Conservation (phyloP, 371 early-diverging fungal species). For the Rhizopus arrhizus region DNA sequence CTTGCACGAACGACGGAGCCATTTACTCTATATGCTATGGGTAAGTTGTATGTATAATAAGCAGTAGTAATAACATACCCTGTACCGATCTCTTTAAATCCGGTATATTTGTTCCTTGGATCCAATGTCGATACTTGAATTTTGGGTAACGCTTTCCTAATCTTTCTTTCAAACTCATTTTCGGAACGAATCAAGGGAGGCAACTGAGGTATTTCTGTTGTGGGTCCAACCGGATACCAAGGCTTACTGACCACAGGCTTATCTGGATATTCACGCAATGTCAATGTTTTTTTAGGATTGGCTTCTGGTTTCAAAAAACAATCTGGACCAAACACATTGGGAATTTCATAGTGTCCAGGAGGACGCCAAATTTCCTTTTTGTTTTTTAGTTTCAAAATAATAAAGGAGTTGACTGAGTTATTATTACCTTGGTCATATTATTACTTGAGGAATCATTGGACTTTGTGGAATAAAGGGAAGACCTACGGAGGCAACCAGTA, state of each 20-base stretch:
- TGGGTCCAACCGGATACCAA: constrained; percentile 49
- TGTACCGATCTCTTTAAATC: constrained; percentile 55
- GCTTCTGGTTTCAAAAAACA: constrained; percentile 46
- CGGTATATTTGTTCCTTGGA: constrained; percentile 48
- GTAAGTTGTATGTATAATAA: too few relatives aligned
- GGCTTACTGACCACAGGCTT: constrained; percentile 27
- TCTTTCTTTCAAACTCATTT: constrained; percentile 49
- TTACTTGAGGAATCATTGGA: constrained; percentile 12
- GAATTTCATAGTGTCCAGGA: constrained; percentile 50
- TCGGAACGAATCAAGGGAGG: constrained; percentile 50
- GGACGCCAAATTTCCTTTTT: constrained; percentile 45
- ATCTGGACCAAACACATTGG: constrained; percentile 48
- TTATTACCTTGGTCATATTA: constrained; percentile 7
- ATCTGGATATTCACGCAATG: constrained; percentile 29
- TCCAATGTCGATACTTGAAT: constrained; percentile 43
- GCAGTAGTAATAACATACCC: constrained; percentile 30
- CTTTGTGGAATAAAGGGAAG: constrained; percentile 32
- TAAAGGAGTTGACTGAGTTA: background rate
- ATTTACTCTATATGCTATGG: constrained; percentile 41
- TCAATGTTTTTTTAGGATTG: constrained; percentile 17
- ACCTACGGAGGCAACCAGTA: constrained; percentile 47
- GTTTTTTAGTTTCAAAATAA: background rate
- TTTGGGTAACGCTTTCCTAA: constrained; percentile 48
- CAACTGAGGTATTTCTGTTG: constrained; percentile 45
- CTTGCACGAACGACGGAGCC: constrained; percentile 49